Evolutionary conservation across 2,329 filamentous ascomycete species (phyloP).

Genomic region (Fusarium brevicatenulatum): DNA sequence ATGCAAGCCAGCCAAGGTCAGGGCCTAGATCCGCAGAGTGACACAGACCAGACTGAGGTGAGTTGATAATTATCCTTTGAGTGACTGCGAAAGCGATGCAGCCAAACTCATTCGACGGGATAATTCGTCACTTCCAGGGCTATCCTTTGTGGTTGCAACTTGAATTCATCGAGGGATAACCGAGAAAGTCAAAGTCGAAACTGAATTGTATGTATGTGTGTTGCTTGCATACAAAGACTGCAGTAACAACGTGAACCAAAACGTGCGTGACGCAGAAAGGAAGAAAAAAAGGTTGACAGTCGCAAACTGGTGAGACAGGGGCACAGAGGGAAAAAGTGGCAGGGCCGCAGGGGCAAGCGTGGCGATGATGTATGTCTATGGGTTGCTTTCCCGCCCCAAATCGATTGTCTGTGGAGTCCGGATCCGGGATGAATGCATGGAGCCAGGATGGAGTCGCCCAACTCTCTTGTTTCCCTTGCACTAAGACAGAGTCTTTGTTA

Average conservation of each 20-base stretch:
- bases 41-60: conserved; percentile 30
- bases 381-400: conserved; percentile 47
- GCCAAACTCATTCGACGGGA: conserved; percentile 7
- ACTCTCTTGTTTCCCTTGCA: conserved; percentile 35
- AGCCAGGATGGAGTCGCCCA: conserved; percentile 41
- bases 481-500: conserved; percentile 42
- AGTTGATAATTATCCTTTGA: conserved; percentile 6
- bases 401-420: conserved; percentile 49
- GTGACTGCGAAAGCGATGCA: conserved; percentile 17
- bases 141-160: conserved; percentile 8
- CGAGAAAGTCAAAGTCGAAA: conserved; percentile 26
- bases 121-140: conserved; percentile 8
- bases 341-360: conserved; percentile 46
- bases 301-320: conserved; percentile 37
- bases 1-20: conserved; percentile 46
- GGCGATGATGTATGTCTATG: conserved; percentile 49
- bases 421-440: conserved; percentile 49
- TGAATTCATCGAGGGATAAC: conserved; percentile 6
- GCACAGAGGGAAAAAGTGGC: conserved; percentile 40
- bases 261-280: conserved; percentile 30
- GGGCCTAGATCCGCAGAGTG: conserved; percentile 46
- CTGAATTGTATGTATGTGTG: neutral
- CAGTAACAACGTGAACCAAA: neutral
- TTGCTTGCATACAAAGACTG: neutral
- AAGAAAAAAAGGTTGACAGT: conserved; percentile 29